Evolutionary conservation across 148 eudicot species (phyloP).

Genomic region (Pouteria glomerata): DNA sequence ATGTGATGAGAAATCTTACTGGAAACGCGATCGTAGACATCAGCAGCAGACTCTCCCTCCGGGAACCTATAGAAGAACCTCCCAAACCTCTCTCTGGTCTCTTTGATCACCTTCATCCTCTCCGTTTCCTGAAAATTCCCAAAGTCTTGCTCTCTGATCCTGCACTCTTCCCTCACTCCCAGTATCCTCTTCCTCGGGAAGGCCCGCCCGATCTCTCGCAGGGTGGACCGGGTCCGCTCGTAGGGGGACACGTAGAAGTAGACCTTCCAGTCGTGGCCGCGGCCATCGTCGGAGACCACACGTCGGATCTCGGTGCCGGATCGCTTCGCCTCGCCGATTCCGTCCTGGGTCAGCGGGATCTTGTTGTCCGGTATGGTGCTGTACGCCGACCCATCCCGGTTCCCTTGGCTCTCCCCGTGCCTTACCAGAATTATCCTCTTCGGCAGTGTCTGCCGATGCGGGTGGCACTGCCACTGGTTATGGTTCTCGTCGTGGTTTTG

Average conservation of each 20-base stretch:
- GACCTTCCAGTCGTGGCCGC: constrained; percentile 39
- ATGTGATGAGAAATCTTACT: constrained; percentile 32
- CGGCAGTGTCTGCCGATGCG: constrained; percentile 34
- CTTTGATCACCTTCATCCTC: constrained; percentile 61
- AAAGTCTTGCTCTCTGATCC: constrained; percentile 85
- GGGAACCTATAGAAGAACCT: constrained; percentile 90
- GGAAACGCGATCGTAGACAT: constrained; percentile 93
- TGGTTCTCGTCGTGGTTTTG: too few relatives aligned
- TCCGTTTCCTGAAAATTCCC: constrained; percentile 83
- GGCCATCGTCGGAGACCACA: constrained; percentile 32
- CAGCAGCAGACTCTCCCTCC: constrained; percentile 93
- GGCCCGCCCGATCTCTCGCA: constrained; percentile 66
- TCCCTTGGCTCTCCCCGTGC: constrained; percentile 83
- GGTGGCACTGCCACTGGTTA: too few relatives aligned
- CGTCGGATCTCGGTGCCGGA: constrained; percentile 48
- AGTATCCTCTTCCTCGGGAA: constrained; percentile 47
- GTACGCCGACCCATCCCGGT: constrained; percentile 51
- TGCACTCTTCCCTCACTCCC: constrained; percentile 84
- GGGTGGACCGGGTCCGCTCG: constrained; percentile 59
- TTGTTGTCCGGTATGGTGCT: constrained; percentile 57
- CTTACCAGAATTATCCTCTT: constrained; percentile 77
- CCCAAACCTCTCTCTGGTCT: constrained; percentile 59
- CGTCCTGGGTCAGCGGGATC: constrained; percentile 53
- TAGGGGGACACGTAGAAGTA: constrained; percentile 89
- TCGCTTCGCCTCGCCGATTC: constrained; percentile 41